Evolutionary conservation across 1,284 basidiomycete genomes (phyloP).

Genomic region (Ustilago nuda): DNA sequence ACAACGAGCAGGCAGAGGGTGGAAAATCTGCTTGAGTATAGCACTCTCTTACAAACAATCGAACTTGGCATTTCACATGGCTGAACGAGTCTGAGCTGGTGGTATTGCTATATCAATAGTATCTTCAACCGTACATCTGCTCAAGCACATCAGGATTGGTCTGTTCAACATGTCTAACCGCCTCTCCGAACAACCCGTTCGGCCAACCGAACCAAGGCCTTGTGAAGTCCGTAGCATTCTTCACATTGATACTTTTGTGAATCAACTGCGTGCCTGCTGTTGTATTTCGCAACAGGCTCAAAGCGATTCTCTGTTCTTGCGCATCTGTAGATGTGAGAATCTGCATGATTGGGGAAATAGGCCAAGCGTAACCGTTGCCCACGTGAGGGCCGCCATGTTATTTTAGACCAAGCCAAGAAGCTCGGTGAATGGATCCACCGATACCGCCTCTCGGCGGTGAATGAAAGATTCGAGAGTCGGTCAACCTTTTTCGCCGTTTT

Average conservation of each 20-base stretch:
- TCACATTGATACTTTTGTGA: slow-evolving; percentile 58
- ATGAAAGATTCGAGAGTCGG: slow-evolving; percentile 18
- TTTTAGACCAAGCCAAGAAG: neutral
- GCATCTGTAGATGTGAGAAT: slow-evolving; percentile 55
- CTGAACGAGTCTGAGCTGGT: neutral
- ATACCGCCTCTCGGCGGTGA: neutral
- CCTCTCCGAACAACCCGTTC: slow-evolving; percentile 57
- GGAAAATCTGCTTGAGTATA: no score
- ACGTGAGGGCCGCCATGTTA: slow-evolving; percentile 55
- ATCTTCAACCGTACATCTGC: slow-evolving; percentile 15
- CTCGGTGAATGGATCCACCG: slow-evolving; percentile 1
- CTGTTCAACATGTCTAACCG: slow-evolving; percentile 48
- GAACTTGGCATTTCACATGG: neutral
- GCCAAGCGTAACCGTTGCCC: slow-evolving; percentile 58
- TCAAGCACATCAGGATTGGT: slow-evolving; percentile 40
- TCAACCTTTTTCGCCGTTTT: slow-evolving; percentile 12
- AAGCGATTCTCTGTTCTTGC: slow-evolving; percentile 43
- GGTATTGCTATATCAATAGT: no score
- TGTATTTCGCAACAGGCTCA: slow-evolving; percentile 48
- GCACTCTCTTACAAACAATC: neutral
- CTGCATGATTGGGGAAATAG: slow-evolving; percentile 55
- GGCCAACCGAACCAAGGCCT: slow-evolving; percentile 59
- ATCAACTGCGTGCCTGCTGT: slow-evolving; percentile 61
- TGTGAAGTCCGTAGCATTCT: slow-evolving; percentile 56
- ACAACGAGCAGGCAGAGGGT: neutral